Evolutionary conservation across 1,284 basidiomycete species (phyloP).

Genomic region (Trichosporon faecale): DNA sequence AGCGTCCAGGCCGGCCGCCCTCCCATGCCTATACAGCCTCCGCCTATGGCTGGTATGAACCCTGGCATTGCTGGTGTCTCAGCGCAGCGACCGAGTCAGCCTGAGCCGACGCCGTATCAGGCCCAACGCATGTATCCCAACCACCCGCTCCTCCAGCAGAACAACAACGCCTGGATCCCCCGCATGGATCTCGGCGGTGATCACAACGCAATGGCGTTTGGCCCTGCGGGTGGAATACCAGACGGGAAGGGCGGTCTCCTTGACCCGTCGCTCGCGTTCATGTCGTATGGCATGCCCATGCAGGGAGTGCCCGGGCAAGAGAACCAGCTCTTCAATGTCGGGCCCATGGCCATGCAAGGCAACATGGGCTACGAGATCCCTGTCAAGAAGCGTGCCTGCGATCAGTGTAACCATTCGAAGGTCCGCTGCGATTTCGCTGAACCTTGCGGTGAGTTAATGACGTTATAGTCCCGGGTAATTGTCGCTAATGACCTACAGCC

Average conservation of each 20-base stretch:
- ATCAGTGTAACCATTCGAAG: constrained; percentile 77
- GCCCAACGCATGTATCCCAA: constrained; percentile 47
- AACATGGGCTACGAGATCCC: constrained; percentile 8
- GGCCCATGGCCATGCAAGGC: background rate
- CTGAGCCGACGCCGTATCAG: constrained; percentile 30
- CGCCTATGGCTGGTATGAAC: background rate
- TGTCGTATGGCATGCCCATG: background rate
- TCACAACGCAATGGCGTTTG: background rate
- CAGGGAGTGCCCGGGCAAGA: background rate
- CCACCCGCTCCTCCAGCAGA: constrained; percentile 38
- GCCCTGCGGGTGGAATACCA: background rate
- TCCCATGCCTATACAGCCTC: background rate
- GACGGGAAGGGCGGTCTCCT: background rate
- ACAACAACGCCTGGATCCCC: background rate
- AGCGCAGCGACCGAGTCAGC: constrained; percentile 1
- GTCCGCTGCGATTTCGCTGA: constrained; percentile 76
- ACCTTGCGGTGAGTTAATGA: constrained; percentile 61
- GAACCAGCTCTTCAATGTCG: constrained; percentile 2
- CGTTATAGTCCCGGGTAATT: background rate
- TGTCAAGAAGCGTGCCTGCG: constrained; percentile 58
- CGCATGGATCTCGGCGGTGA: background rate
- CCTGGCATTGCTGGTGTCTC: background rate
- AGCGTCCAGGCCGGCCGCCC: background rate
- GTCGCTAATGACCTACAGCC: constrained; percentile 54
- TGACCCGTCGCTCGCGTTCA: background rate